Conservation (phyloP, 192 early-diverging fungal genomes). For the Coemansia sp. region DNA sequence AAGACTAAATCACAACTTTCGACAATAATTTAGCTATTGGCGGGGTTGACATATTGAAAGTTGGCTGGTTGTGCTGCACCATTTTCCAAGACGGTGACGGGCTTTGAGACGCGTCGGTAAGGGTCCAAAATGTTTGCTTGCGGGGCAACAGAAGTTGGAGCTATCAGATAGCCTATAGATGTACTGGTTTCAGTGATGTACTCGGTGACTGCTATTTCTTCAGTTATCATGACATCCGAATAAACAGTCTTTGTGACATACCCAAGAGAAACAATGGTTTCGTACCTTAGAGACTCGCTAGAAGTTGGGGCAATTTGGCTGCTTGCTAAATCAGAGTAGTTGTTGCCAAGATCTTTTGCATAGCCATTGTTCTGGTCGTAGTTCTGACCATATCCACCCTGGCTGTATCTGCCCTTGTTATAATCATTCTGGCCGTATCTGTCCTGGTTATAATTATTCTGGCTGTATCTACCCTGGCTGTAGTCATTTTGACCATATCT, state of each 20-base stretch:
- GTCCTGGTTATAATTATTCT: background rate
- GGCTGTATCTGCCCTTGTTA: background rate
- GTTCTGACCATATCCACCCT: background rate
- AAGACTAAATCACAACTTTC: background rate
- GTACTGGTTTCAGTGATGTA: background rate
- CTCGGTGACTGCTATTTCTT: background rate
- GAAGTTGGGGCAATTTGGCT: background rate
- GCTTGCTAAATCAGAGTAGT: background rate
- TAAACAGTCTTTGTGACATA: conserved; percentile 8
- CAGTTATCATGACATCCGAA: background rate
- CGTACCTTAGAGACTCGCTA: background rate
- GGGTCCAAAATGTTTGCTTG: background rate
- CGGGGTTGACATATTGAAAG: background rate
- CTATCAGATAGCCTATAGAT: background rate
- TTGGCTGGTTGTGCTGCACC: background rate
- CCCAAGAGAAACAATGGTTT: conserved; percentile 9
- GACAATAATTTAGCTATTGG: background rate
- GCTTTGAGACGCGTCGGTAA: background rate
- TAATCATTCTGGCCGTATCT: background rate
- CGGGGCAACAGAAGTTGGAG: conserved; percentile 2
- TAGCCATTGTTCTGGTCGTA: background rate
- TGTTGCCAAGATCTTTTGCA: background rate
- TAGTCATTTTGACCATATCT: background rate
- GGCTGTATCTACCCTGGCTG: background rate
- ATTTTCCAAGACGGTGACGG: background rate